A percentile compares a stretch with the other conserved stretches of the same genome.
Evolutionary conservation across 495 filamentous ascomycete genomes (phyloP).

Genomic region (Aspergillus coremiiformis): DNA sequence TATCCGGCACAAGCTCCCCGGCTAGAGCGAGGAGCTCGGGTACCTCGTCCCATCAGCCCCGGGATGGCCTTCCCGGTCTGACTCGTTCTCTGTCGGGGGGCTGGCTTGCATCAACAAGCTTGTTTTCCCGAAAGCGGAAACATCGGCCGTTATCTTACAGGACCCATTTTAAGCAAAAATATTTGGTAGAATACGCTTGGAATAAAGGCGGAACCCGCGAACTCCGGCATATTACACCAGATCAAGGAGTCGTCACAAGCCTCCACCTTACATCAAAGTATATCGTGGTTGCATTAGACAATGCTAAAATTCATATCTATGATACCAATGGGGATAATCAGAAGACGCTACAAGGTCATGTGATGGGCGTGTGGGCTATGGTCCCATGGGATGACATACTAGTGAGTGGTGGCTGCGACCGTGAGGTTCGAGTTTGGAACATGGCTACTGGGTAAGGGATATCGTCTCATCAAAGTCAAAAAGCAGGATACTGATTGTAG

Average conservation of each 20-base stretch:
- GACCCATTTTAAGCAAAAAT: constrained; percentile 94
- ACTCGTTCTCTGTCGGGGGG: constrained; percentile 33
- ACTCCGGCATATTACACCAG: constrained; percentile 79
- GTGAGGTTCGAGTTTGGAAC: constrained; percentile 96
- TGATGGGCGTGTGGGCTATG: constrained; percentile 99
- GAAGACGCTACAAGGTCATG: constrained; percentile 86
- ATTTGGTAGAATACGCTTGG: constrained; percentile 96
- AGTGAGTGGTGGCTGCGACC: constrained; percentile 93
- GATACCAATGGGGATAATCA: constrained; percentile 82
- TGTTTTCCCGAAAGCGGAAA: constrained; percentile 29
- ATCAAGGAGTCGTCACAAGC: constrained; percentile 94
- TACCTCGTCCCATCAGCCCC: constrained; percentile 21
- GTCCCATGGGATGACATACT: constrained; percentile 94
- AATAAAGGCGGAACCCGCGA: constrained; percentile 75
- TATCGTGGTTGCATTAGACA: constrained; percentile 94
- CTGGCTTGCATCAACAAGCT: constrained; percentile 26
- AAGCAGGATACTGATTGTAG: not conserved
- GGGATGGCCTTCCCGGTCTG: constrained; percentile 22
- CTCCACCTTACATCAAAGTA: constrained; percentile 91
- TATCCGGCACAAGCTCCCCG: constrained; percentile 15
- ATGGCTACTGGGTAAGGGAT: constrained; percentile 79
- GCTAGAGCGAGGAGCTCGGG: constrained; percentile 21
- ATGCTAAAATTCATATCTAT: constrained; percentile 97
- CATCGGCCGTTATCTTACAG: constrained; percentile 64
- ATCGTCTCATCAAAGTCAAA: not conserved